Conservation (phyloP, 495 filamentous ascomycete genomes). For the Aspergillus sclerotiicarbonarius region DNA sequence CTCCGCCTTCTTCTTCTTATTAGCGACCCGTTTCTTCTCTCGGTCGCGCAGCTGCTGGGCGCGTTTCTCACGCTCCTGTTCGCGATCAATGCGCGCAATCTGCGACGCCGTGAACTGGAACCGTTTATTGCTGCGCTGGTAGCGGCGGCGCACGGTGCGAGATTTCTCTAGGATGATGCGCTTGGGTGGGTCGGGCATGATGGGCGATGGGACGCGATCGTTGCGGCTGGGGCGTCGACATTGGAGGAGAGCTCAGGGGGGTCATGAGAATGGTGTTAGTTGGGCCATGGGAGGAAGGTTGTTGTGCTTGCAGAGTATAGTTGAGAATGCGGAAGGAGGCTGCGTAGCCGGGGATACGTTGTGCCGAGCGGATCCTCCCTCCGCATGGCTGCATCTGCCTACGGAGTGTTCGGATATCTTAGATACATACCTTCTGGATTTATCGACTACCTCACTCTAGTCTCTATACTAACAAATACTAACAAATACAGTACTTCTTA, state of each 20-base stretch:
- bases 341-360: slow-evolving; percentile 34
- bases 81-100: slow-evolving; percentile 44
- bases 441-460: not conserved
- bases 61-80: slow-evolving; percentile 38
- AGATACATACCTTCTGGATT: not conserved
- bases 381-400: no score
- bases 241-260: not conserved
- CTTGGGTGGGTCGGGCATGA: slow-evolving; percentile 39
- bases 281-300: not conserved
- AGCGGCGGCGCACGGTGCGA: slow-evolving; percentile 42
- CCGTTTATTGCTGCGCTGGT: slow-evolving; percentile 48
- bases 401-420: no score
- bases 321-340: not conserved
- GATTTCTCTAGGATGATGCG: slow-evolving; percentile 48
- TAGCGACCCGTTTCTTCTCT: slow-evolving; percentile 36
- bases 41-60: slow-evolving; percentile 44
- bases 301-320: not conserved
- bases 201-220: slow-evolving; percentile 13
- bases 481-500: not conserved
- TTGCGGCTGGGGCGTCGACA: not conserved
- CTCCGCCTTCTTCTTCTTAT: slow-evolving; percentile 46
- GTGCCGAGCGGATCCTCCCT: slow-evolving; percentile 31
- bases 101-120: slow-evolving; percentile 42
- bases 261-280: slow-evolving; percentile 1
- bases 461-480: not conserved